A percentile compares a stretch with the other conserved stretches of the same genome.
Evolutionary conservation across 768 basidiomycete genomes (phyloP).

Genomic region (Solioccasus polychromus): DNA sequence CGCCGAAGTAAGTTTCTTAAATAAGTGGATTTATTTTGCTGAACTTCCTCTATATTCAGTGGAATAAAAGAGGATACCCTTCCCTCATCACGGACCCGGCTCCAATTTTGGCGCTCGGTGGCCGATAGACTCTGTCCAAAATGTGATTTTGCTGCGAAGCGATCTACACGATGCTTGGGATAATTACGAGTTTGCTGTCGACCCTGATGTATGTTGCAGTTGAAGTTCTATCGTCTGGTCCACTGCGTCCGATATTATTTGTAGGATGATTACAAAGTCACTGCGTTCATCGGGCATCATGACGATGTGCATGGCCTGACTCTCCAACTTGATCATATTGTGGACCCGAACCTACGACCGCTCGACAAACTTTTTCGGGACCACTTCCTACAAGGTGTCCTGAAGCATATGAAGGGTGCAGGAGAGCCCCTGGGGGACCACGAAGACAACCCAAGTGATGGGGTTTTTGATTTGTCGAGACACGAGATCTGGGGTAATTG

Average conservation of each 20-base stretch:
- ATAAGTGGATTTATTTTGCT: not conserved
- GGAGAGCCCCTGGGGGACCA: conserved; percentile 30
- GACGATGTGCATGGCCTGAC: conserved; percentile 24
- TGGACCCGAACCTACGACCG: conserved; percentile 27
- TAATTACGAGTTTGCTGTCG: conserved; percentile 25
- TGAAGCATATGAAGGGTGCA: conserved; percentile 34
- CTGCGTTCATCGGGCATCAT: conserved; percentile 27
- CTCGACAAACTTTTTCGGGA: conserved; percentile 32
- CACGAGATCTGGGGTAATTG: not conserved
- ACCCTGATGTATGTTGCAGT: conserved; percentile 22
- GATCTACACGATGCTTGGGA: conserved; percentile 26
- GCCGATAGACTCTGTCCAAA: conserved; percentile 24
- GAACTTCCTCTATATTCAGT: conserved; percentile 16
- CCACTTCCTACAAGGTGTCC: conserved; percentile 33
- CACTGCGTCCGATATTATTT: too few relatives aligned
- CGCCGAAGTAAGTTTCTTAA: conserved; percentile 13
- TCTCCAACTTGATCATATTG: conserved; percentile 30
- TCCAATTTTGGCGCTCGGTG: conserved; percentile 3
- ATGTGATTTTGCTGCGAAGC: conserved; percentile 25
- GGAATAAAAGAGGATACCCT: conserved; percentile 18
- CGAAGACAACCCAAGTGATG: conserved; percentile 14
- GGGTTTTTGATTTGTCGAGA: not conserved
- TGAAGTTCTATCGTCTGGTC: too few relatives aligned
- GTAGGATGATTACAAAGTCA: conserved; percentile 31
- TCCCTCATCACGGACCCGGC: conserved; percentile 18